A percentile compares a stretch with the other conserved stretches of the same genome.
These are phyloP conservation scores for Solanum stenotomum DNA, from an alignment of 257 asterid genomes.

Conservation along the genomic window DNA sequence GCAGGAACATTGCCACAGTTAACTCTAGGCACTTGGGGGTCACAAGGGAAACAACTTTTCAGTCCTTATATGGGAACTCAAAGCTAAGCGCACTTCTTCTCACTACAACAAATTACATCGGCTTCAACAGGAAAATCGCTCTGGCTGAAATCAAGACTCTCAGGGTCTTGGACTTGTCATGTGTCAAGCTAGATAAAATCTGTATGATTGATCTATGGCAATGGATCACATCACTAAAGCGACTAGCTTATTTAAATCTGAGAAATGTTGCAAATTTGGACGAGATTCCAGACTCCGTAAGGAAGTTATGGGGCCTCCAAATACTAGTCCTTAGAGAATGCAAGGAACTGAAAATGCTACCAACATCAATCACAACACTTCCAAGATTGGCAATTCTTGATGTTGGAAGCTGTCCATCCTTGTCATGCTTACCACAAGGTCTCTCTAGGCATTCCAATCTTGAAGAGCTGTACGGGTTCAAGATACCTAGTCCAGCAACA, in stretches of 20 bases:
- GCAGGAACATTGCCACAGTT: neutral
- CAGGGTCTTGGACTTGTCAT: slow-evolving; percentile 23
- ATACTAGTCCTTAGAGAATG: slow-evolving; percentile 17
- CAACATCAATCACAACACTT: slow-evolving; percentile 5
- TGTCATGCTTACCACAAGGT: slow-evolving; percentile 7
- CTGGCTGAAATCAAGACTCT: slow-evolving; percentile 18
- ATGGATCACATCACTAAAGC: slow-evolving; percentile 21
- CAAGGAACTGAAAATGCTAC: slow-evolving; percentile 1
- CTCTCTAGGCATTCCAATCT: slow-evolving; percentile 1
- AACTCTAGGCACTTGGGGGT: slow-evolving; percentile 19
- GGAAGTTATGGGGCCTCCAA: slow-evolving; percentile 13
- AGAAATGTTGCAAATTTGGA: neutral
- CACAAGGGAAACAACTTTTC: slow-evolving; percentile 4
- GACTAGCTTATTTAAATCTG: slow-evolving; percentile 19
- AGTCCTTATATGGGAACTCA: neutral
- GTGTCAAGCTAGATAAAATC: slow-evolving; percentile 1
- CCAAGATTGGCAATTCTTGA: slow-evolving; percentile 12
- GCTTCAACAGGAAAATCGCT: neutral
- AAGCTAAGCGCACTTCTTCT: slow-evolving; percentile 19
- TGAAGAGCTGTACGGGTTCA: slow-evolving; percentile 23
- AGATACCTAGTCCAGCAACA: neutral
- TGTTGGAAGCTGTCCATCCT: slow-evolving; percentile 16
- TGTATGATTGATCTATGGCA: slow-evolving; percentile 10
- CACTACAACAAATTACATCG: neutral
- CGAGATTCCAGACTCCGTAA: slow-evolving; percentile 6